phyloP scores from a whole-genome alignment of 2,329 filamentous ascomycete genomes.

The Calonectria montana region DNA sequence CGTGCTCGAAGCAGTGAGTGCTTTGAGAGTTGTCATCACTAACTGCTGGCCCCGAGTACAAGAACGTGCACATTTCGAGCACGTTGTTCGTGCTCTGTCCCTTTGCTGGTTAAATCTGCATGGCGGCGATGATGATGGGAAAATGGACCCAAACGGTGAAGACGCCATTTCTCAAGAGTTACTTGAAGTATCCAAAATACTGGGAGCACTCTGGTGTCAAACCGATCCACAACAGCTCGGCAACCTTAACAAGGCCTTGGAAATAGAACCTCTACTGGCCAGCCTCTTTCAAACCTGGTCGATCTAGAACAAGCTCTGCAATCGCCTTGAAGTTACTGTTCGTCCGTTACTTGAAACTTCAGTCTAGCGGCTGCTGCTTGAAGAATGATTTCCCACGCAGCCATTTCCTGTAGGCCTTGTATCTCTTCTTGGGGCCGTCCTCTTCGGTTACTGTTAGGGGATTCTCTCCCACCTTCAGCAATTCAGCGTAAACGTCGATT shows the following conservation, averaged over 20 bases:
- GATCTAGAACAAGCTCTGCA: not conserved
- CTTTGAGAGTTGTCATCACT: constrained; percentile 68
- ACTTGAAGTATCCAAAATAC: constrained; percentile 29
- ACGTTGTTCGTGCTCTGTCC: constrained; percentile 71
- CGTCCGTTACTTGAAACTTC: not conserved
- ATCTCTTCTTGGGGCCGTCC: constrained; percentile 90
- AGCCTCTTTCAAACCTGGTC: constrained; percentile 34
- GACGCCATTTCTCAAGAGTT: constrained; percentile 30
- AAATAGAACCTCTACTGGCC: constrained; percentile 45
- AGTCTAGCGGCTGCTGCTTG: constrained; percentile 82
- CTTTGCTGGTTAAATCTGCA: constrained; percentile 71
- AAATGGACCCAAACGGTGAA: not conserved
- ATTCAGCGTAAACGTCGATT: constrained; percentile 75
- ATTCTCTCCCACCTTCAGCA: constrained; percentile 81
- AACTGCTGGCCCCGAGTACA: constrained; percentile 77
- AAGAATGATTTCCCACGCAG: constrained; percentile 94
- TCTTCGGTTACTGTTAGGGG: constrained; percentile 89
- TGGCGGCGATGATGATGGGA: constrained; percentile 51
- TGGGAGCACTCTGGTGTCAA: constrained; percentile 39
- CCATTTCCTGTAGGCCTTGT: constrained; percentile 97
- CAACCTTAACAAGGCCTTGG: constrained; percentile 34
- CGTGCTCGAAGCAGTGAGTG: constrained; percentile 62
- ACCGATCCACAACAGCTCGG: constrained; percentile 17
- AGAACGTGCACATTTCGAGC: constrained; percentile 65
- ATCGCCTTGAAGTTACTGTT: not conserved